A percentile compares a stretch with the other conserved stretches of the same genome.
Conservation (phyloP, 2,329 filamentous ascomycete species). For the Penicillium sp. region DNA sequence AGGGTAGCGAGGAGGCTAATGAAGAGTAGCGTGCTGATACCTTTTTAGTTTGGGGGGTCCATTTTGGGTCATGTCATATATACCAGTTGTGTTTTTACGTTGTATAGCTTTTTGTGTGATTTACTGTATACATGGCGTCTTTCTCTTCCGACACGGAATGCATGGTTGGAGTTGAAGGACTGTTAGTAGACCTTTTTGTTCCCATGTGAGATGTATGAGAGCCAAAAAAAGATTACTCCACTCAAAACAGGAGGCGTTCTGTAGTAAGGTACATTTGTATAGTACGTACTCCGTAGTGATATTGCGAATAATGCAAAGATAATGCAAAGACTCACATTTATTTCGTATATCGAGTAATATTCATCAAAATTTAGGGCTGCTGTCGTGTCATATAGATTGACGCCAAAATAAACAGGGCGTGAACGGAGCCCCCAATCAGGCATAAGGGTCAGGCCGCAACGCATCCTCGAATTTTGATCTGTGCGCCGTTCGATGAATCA, state of each 20-base stretch:
- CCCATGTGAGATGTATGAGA: conserved; percentile 9
- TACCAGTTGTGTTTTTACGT: conserved; percentile 14
- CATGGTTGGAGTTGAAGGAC: conserved; percentile 35
- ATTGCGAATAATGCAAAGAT: conserved; percentile 1
- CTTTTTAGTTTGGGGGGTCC: conserved; percentile 12
- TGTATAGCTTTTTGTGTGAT: conserved; percentile 20
- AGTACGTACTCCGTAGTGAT: background rate
- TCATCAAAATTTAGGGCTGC: background rate
- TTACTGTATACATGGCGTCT: conserved; percentile 35
- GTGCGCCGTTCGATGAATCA: conserved; percentile 20
- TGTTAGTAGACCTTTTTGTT: conserved; percentile 13
- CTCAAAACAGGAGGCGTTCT: background rate
- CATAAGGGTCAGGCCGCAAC: conserved; percentile 30
- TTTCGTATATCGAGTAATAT: background rate
- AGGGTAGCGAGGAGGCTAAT: conserved; percentile 34
- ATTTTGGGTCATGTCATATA: conserved; percentile 13
- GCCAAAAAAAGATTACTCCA: conserved; percentile 16
- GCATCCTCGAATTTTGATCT: conserved; percentile 24
- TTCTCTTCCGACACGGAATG: conserved; percentile 29
- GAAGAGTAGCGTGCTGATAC: conserved; percentile 26
- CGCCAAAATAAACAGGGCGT: conserved; percentile 9
- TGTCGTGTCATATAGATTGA: conserved; percentile 9
- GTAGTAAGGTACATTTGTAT: background rate
- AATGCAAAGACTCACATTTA: background rate
- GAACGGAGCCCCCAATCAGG: conserved; percentile 23